phyloP scores from a whole-genome alignment of 495 filamentous ascomycete genomes.

The Podospora pseudoanserina region DNA sequence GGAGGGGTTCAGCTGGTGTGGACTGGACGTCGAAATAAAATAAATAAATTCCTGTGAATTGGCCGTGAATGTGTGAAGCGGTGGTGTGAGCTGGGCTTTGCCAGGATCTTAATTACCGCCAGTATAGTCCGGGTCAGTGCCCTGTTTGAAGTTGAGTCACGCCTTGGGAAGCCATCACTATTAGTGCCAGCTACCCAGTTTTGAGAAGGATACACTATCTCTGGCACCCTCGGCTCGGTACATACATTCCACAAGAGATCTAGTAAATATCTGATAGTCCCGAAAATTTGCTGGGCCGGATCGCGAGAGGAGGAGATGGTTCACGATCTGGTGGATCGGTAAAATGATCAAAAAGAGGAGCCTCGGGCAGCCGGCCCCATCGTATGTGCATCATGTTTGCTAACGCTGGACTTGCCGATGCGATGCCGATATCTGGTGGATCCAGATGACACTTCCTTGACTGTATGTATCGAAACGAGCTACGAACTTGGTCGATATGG shows the following conservation, averaged over 20 bases:
- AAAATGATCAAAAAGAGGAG: neutral
- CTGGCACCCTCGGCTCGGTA: neutral
- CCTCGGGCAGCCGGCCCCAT: neutral
- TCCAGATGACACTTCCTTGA: slow-evolving; percentile 16
- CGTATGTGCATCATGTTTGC: slow-evolving; percentile 1
- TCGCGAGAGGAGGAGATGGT: neutral
- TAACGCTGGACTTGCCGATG: neutral
- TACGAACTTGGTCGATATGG: slow-evolving; percentile 14
- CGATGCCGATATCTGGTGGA: slow-evolving; percentile 17
- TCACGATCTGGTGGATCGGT: neutral
- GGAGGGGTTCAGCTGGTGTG: neutral
- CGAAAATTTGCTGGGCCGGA: neutral
- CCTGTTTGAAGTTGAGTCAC: neutral
- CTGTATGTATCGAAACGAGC: neutral
- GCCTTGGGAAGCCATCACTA: neutral
- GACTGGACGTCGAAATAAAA: neutral
- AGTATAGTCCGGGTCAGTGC: neutral
- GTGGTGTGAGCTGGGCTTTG: neutral
- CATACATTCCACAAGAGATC: neutral
- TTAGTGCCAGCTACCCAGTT: neutral
- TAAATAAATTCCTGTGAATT: neutral
- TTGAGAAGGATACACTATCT: neutral
- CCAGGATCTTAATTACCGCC: neutral
- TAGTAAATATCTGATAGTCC: neutral
- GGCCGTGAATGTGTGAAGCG: neutral